These are phyloP conservation scores for Schrenkiella parvula DNA, from an alignment of 345 rosid species.

Conservation along the genomic window DNA sequence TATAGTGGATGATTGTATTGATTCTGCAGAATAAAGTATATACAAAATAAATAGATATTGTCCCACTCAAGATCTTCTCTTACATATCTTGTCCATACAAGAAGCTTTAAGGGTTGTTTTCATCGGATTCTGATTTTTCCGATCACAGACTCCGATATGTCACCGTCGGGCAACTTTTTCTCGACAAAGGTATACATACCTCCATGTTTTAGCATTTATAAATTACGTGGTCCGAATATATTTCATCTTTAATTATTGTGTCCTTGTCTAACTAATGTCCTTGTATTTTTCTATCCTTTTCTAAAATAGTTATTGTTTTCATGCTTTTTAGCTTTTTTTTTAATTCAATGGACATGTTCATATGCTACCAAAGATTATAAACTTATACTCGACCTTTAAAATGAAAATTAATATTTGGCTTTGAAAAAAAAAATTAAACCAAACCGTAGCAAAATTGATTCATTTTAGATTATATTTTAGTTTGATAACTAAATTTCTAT, in stretches of 20 bases:
- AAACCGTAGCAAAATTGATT: background rate
- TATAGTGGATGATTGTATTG: slow-evolving; percentile 4
- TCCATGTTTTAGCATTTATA: background rate
- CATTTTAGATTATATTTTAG: background rate
- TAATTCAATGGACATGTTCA: background rate
- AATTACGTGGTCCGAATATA: background rate
- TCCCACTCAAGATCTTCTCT: slow-evolving; percentile 27
- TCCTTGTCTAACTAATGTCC: background rate
- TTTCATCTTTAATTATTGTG: background rate
- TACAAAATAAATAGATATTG: background rate
- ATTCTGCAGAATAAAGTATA: slow-evolving; percentile 15
- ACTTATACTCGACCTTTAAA: too few species aligned
- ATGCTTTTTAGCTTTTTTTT: background rate
- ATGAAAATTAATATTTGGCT: too few species aligned
- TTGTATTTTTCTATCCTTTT: background rate
- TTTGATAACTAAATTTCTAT: too few species aligned
- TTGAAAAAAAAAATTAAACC: background rate
- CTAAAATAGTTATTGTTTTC: background rate
- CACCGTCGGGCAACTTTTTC: slow-evolving; percentile 5
- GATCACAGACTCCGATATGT: slow-evolving; percentile 7
- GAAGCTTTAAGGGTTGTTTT: background rate
- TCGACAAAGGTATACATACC: slow-evolving; percentile 6
- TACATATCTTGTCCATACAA: slow-evolving; percentile 4
- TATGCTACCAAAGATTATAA: background rate
- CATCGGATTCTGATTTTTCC: slow-evolving; percentile 6